Evolutionary conservation across 139 green algal genomes (phyloP).

Genomic region (Chlamydomonas applanata): DNA sequence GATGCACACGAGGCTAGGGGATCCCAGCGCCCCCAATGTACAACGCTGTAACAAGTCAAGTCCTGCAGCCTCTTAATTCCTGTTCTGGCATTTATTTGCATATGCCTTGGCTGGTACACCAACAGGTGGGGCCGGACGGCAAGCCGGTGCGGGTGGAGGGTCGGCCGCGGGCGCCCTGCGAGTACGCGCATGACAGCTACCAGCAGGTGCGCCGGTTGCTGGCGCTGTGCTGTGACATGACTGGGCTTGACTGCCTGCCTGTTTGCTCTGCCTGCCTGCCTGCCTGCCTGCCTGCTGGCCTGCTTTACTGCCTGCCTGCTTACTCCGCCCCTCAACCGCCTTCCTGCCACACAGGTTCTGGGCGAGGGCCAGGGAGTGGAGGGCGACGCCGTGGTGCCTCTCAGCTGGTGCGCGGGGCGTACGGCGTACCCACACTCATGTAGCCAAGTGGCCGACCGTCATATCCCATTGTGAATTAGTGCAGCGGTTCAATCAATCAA

Average conservation of each 20-base stretch:
- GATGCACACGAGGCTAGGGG: no score
- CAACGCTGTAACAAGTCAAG: no score
- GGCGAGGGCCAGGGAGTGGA: constrained; percentile 40
- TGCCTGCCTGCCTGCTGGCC: not conserved
- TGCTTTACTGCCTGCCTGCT: not conserved
- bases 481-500: no score
- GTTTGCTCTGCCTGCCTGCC: not conserved
- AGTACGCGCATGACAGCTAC: constrained; percentile 12
- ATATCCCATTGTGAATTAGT: no score
- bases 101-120: not conserved
- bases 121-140: not conserved
- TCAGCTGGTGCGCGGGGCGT: no score
- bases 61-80: not conserved
- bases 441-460: no score
- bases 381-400: constrained; percentile 73
- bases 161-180: not conserved
- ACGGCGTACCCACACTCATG: no score
- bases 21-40: no score
- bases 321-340: not conserved
- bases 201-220: not conserved
- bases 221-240: not conserved
- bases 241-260: not conserved
- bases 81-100: not conserved
- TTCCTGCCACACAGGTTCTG: constrained; percentile 27
- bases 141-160: not conserved